phyloP scores from a whole-genome alignment of 1,284 basidiomycete genomes.

The Leccinum idahoense region DNA sequence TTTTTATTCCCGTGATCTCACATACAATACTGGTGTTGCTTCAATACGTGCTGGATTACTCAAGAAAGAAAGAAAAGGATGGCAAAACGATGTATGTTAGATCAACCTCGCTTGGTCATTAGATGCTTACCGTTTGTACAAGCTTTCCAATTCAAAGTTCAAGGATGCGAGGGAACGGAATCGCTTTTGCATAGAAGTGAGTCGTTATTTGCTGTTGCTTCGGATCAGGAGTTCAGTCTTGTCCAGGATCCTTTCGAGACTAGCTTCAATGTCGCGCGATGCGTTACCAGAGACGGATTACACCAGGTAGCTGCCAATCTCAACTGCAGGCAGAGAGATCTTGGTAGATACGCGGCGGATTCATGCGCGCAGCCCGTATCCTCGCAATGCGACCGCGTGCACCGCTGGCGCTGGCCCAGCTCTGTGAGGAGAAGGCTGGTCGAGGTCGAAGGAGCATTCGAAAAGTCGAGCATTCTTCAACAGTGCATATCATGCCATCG shows the following conservation, averaged over 20 bases:
- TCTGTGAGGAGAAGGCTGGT: constrained; percentile 41
- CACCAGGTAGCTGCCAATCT: constrained; percentile 61
- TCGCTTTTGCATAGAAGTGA: constrained; percentile 88
- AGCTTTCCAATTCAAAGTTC: constrained; percentile 47
- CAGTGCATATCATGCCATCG: constrained; percentile 90
- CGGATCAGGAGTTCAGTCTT: constrained; percentile 9
- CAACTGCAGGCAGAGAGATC: not conserved
- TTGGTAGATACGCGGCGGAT: constrained; percentile 91
- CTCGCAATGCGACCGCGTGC: constrained; percentile 75
- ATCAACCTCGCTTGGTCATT: not conserved
- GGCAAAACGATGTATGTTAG: constrained; percentile 80
- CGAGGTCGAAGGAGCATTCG: constrained; percentile 97
- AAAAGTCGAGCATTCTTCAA: constrained; percentile 90
- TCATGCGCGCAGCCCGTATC: constrained; percentile 92
- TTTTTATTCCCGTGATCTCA: constrained; percentile 92
- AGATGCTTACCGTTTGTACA: constrained; percentile 5
- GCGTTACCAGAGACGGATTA: constrained; percentile 93
- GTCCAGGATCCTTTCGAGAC: constrained; percentile 90
- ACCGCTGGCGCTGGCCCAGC: constrained; percentile 72
- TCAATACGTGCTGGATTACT: constrained; percentile 87
- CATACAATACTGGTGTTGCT: constrained; percentile 87
- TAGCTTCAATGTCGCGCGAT: constrained; percentile 93
- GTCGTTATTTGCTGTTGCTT: constrained; percentile 15
- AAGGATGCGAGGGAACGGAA: constrained; percentile 85
- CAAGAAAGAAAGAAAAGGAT: constrained; percentile 89